A percentile compares a stretch with the other conserved stretches of the same genome.
phyloP scores from a whole-genome alignment of 768 basidiomycete genomes.

The Inosperma sp. region DNA sequence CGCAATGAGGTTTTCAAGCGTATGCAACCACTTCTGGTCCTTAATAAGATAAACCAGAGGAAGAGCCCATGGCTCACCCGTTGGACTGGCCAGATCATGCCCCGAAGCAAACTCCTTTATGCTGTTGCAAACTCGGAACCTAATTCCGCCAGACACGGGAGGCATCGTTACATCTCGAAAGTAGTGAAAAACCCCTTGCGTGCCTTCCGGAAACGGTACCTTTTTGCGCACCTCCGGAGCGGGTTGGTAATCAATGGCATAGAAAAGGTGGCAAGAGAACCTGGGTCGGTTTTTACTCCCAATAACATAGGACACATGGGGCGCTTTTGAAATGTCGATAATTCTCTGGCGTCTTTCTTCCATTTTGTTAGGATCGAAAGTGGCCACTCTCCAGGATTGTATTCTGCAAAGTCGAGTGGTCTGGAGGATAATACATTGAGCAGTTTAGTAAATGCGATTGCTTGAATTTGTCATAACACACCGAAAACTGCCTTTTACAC shows the following conservation, averaged over 20 bases:
- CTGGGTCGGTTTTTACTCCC: neutral
- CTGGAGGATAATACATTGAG: neutral
- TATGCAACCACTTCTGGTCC: neutral
- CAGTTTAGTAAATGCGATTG: neutral
- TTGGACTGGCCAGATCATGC: constrained; percentile 3
- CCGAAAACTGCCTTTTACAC: neutral
- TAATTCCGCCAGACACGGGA: neutral
- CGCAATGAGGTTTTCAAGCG: neutral
- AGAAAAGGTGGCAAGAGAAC: constrained; percentile 2
- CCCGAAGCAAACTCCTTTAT: neutral
- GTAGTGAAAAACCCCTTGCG: constrained; percentile 1
- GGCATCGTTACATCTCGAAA: neutral
- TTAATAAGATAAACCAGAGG: neutral
- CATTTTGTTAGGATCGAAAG: neutral
- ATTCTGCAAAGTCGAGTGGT: neutral
- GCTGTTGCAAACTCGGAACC: constrained; percentile 3
- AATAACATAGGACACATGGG: neutral
- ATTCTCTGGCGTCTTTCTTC: neutral
- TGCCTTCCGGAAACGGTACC: neutral
- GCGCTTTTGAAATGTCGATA: neutral
- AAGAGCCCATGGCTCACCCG: constrained; percentile 5
- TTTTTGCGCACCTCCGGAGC: neutral
- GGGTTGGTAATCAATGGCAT: constrained; percentile 3
- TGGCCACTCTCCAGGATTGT: neutral
- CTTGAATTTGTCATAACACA: constrained; percentile 1